These are phyloP conservation scores for Cyclaneusma minus DNA, from an alignment of 2,329 filamentous ascomycete species.

Conservation along the genomic window DNA sequence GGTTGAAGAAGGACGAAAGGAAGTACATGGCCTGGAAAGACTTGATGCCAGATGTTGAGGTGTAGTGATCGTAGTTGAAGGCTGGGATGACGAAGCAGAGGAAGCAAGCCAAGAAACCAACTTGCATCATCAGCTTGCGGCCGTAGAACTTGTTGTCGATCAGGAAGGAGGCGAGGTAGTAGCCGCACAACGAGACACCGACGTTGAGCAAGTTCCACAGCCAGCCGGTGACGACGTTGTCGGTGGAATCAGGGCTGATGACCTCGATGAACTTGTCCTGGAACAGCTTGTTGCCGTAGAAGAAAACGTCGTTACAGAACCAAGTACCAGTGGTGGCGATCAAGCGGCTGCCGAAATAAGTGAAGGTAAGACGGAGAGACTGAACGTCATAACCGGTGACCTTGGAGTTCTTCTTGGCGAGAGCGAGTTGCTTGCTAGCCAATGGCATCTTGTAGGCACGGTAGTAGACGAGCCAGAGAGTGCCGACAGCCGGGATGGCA, in stretches of 20 bases:
- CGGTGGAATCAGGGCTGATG: conserved; percentile 47
- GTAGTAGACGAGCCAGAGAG: conserved; percentile 91
- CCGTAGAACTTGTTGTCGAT: conserved; percentile 97
- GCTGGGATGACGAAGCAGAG: conserved; percentile 84
- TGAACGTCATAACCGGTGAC: conserved; percentile 88
- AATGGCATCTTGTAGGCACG: conserved; percentile 89
- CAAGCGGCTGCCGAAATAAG: conserved; percentile 73
- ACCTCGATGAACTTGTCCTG: conserved; percentile 79
- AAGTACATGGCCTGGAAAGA: conserved; percentile 99
- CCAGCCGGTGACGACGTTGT: conserved; percentile 73
- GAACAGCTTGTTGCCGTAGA: conserved; percentile 98
- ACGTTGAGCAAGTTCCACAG: conserved; percentile 88
- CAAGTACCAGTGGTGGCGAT: conserved; percentile 76
- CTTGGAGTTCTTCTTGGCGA: conserved; percentile 70
- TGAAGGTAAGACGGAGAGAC: conserved; percentile 64
- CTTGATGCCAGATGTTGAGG: conserved; percentile 51
- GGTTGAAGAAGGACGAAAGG: conserved; percentile 95
- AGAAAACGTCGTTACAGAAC: conserved; percentile 97
- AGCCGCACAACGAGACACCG: conserved; percentile 69
- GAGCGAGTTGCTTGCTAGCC: conserved; percentile 65
- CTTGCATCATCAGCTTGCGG: conserved; percentile 88
- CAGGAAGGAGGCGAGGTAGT: conserved; percentile 76
- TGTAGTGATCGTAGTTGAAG: conserved; percentile 80
- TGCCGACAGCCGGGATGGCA: conserved; percentile 77
- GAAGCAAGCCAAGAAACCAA: conserved; percentile 88